These are phyloP conservation scores for Botrytis medusae DNA, from an alignment of 2,329 filamentous ascomycete species.

Conservation along the genomic window DNA sequence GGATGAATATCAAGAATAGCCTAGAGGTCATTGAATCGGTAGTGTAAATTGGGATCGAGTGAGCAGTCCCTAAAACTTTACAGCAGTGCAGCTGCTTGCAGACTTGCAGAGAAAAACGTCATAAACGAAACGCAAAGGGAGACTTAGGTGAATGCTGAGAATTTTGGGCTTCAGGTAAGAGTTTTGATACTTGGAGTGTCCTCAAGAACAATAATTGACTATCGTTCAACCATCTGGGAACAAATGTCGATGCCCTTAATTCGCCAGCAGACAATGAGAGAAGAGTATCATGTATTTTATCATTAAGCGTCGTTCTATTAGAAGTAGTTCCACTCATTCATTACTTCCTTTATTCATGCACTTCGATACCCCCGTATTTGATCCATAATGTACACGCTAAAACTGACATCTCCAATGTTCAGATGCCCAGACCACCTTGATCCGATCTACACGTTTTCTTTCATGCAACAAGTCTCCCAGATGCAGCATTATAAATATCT, in stretches of 20 bases:
- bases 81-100: not conserved
- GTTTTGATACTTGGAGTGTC: not conserved
- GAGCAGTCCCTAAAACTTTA: not conserved
- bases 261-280: not conserved
- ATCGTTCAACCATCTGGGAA: not conserved
- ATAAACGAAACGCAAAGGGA: not conserved
- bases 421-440: no score
- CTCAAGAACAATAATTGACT: not conserved
- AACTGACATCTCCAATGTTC: not conserved
- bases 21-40: not conserved
- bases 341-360: not conserved
- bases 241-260: not conserved
- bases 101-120: not conserved
- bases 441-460: not conserved
- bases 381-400: not conserved
- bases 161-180: not conserved
- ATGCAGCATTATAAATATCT: not conserved
- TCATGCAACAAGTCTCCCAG: not conserved
- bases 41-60: not conserved
- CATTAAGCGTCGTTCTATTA: not conserved
- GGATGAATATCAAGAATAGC: not conserved
- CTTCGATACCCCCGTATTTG: not conserved
- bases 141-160: not conserved
- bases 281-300: not conserved
- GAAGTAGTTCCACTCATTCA: not conserved